Percentiles rank a stretch among this genome's conserved stretches.
Evolutionary conservation across 257 asterid genomes (phyloP).

Genomic region (Agastache rugosa): DNA sequence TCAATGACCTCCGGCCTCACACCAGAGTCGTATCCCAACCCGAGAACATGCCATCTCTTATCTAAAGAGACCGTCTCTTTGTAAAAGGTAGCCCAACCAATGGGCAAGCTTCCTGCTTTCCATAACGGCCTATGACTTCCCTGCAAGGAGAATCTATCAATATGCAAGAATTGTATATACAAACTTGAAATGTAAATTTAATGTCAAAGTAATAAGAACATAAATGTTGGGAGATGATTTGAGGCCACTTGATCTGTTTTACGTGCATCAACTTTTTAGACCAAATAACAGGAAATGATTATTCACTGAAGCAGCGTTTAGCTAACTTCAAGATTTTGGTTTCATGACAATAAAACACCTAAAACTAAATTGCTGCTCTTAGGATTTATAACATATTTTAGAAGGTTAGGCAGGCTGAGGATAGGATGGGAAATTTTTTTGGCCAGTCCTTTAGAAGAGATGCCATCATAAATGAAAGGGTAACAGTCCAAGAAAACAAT

Average conservation of each 20-base stretch:
- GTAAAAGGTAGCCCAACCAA: conserved; percentile 91
- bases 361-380: background rate
- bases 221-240: background rate
- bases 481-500: background rate
- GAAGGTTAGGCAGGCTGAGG: background rate
- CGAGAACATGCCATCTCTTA: conserved; percentile 77
- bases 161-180: background rate
- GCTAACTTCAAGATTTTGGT: background rate
- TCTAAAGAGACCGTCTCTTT: conserved; percentile 60
- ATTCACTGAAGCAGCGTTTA: background rate
- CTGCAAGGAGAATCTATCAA: conserved; percentile 48
- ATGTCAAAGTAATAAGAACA: background rate
- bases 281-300: background rate
- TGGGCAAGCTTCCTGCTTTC: conserved; percentile 82
- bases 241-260: background rate
- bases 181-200: background rate
- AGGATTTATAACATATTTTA: background rate
- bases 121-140: conserved; percentile 60
- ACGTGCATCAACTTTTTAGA: background rate
- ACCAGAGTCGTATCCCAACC: conserved; percentile 74
- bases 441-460: conserved; percentile 5
- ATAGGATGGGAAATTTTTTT: background rate
- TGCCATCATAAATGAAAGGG: conserved; percentile 4
- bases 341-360: background rate
- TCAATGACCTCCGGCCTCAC: conserved; percentile 55